Evolutionary conservation across 371 early-diverging fungal genomes (phyloP).

Genomic region (Cokeromyces recurvatus): DNA sequence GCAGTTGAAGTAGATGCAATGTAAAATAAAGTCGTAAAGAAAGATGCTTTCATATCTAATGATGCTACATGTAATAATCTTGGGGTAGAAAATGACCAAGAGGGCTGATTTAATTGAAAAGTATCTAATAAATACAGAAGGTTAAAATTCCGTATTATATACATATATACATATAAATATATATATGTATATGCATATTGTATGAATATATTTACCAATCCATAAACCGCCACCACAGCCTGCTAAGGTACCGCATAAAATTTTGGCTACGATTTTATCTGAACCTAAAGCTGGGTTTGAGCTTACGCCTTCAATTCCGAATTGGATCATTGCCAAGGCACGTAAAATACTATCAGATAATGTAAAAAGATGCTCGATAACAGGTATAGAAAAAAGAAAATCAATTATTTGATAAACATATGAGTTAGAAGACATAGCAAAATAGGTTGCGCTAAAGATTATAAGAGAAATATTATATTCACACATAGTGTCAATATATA

Average conservation of each 20-base stretch:
- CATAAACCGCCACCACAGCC: constrained; percentile 57
- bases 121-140: constrained; percentile 24
- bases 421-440: constrained; percentile 36
- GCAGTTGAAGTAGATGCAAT: constrained; percentile 21
- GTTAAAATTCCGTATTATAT: not conserved
- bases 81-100: constrained; percentile 45
- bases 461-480: not conserved
- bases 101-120: constrained; percentile 34
- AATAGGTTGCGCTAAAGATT: constrained; percentile 28
- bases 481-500: not conserved
- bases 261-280: constrained; percentile 47
- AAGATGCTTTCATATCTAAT: constrained; percentile 36
- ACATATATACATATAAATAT: not conserved
- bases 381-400: constrained; percentile 26
- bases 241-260: constrained; percentile 47
- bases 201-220: constrained; percentile 27
- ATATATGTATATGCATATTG: too few species aligned
- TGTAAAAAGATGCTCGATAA: constrained; percentile 45
- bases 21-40: constrained; percentile 34
- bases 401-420: constrained; percentile 28
- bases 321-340: constrained; percentile 38
- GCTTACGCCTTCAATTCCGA: constrained; percentile 50
- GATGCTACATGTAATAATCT: constrained; percentile 29
- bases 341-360: constrained; percentile 47
- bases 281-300: constrained; percentile 33